Conservation (phyloP, 352 stramenopile species). For the Globisporangium middletonii region DNA sequence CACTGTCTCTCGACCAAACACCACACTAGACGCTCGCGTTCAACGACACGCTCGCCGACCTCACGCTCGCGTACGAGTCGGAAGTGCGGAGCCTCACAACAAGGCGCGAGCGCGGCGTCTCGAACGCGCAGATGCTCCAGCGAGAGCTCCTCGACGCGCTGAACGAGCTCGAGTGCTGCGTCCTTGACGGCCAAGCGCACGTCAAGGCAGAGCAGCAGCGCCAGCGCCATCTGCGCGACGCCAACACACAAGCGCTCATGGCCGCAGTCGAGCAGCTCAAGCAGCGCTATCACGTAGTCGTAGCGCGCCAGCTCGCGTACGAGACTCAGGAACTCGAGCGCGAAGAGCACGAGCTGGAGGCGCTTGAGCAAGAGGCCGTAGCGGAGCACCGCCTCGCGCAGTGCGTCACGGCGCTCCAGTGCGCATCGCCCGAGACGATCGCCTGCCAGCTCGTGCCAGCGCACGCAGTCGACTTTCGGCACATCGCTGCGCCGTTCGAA, state of each 20-base stretch:
- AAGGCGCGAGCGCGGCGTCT: conserved; percentile 28
- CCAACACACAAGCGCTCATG: conserved; percentile 30
- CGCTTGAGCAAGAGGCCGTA: conserved; percentile 40
- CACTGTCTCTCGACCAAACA: neutral
- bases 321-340: conserved; percentile 15
- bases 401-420: conserved; percentile 30
- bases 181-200: conserved; percentile 30
- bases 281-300: conserved; percentile 14
- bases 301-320: conserved; percentile 19
- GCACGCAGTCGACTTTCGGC: conserved; percentile 38
- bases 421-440: conserved; percentile 21
- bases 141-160: conserved; percentile 49
- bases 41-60: conserved; percentile 50
- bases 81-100: conserved; percentile 44
- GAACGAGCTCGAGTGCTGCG: conserved; percentile 46
- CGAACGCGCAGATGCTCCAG: conserved; percentile 61
- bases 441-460: conserved; percentile 42
- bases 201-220: conserved; percentile 41
- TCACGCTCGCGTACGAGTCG: conserved; percentile 48
- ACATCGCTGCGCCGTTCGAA: conserved; percentile 38
- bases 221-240: conserved; percentile 30
- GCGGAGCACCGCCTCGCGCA: conserved; percentile 36
- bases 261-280: conserved; percentile 33
- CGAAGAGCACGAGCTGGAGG: conserved; percentile 31
- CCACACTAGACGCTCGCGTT: conserved; percentile 41